phyloP scores from a whole-genome alignment of 331 rosid species.

The Acacia pycnantha region DNA sequence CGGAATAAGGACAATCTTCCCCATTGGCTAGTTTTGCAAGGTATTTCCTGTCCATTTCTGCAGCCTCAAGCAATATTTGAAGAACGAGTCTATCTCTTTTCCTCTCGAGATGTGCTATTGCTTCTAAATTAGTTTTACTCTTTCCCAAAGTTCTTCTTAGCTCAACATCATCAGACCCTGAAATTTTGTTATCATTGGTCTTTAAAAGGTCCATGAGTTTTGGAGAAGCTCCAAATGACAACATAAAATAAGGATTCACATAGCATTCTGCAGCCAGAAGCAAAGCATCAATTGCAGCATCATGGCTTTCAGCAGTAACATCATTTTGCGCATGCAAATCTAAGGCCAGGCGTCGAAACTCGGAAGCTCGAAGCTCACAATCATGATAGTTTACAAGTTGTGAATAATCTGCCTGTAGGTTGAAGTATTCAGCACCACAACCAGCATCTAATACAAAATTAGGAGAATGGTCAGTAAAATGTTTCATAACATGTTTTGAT shows the following conservation, averaged over 20 bases:
- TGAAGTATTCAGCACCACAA: constrained; percentile 56
- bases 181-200: constrained; percentile 30
- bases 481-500: constrained; percentile 46
- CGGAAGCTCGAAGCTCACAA: constrained; percentile 79
- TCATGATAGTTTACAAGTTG: constrained; percentile 73
- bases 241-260: constrained; percentile 88
- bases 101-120: constrained; percentile 65
- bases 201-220: constrained; percentile 45
- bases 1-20: constrained; percentile 40
- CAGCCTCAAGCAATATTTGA: constrained; percentile 81
- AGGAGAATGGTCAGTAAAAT: constrained; percentile 33
- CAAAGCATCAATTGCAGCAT: constrained; percentile 92
- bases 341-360: constrained; percentile 76
- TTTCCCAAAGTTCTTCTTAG: constrained; percentile 45
- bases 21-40: constrained; percentile 45
- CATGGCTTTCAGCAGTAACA: constrained; percentile 74
- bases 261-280: constrained; percentile 93
- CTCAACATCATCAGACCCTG: constrained; percentile 39
- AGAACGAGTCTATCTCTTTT: constrained; percentile 81
- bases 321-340: constrained; percentile 80
- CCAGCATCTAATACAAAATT: constrained; percentile 60
- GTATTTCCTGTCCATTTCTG: constrained; percentile 78
- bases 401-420: constrained; percentile 83
- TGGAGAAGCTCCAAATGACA: constrained; percentile 48
- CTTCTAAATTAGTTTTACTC: constrained; percentile 53